Evolutionary conservation across 768 basidiomycete species (phyloP).

Genomic region (Termitomyces sp.): DNA sequence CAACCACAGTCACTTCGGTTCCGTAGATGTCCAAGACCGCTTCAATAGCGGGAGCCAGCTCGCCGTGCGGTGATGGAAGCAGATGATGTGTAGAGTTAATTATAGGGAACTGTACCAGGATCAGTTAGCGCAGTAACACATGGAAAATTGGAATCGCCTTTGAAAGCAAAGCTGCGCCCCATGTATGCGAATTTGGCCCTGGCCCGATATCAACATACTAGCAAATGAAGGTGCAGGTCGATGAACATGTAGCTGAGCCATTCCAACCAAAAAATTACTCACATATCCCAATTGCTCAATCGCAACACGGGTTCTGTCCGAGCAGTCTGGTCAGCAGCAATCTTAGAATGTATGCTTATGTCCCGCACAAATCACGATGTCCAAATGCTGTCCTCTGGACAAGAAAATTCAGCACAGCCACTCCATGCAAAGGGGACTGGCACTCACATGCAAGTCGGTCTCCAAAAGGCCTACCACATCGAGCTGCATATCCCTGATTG

Average conservation of each 20-base stretch:
- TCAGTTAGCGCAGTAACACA: not conserved
- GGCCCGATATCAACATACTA: slow-evolving; percentile 89
- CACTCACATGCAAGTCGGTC: slow-evolving; percentile 76
- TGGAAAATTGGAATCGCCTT: slow-evolving; percentile 39
- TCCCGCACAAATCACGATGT: slow-evolving; percentile 69
- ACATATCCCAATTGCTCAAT: slow-evolving; percentile 81
- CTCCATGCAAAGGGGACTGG: not conserved
- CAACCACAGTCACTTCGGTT: slow-evolving; percentile 73
- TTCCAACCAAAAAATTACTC: slow-evolving; percentile 19
- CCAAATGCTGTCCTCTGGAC: slow-evolving; percentile 52
- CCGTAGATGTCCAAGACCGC: slow-evolving; percentile 79
- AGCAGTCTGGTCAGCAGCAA: not conserved
- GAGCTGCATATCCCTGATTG: slow-evolving; percentile 67
- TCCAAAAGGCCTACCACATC: slow-evolving; percentile 85
- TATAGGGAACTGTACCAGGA: slow-evolving; percentile 69
- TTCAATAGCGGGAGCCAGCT: slow-evolving; percentile 87
- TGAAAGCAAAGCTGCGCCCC: slow-evolving; percentile 80
- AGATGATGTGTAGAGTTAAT: slow-evolving; percentile 82
- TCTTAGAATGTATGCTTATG: not conserved
- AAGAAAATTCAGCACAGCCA: not conserved
- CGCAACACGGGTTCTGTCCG: slow-evolving; percentile 61
- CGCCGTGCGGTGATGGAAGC: slow-evolving; percentile 80
- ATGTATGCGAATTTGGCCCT: slow-evolving; percentile 83
- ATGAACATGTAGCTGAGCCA: not conserved
- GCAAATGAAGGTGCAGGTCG: not conserved